A percentile compares a stretch with the other conserved stretches of the same genome.
Evolutionary conservation across 345 rosid genomes (phyloP).

Genomic region (Salix dunnii): DNA sequence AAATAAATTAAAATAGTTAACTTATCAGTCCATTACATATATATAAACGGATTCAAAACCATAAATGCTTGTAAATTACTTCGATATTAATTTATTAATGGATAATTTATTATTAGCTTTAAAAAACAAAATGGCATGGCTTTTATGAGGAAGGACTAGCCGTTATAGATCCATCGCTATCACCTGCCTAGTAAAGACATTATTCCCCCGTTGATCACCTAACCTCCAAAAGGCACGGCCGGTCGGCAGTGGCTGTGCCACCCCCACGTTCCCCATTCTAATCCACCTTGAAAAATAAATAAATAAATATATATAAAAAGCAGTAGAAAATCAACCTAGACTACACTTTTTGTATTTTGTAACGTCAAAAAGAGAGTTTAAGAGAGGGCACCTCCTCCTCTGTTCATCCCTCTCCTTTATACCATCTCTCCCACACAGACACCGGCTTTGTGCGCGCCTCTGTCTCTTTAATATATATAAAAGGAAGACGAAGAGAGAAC

Average conservation of each 20-base stretch:
- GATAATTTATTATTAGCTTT: no score
- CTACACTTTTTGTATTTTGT: background rate
- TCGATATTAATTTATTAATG: no score
- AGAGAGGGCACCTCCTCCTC: background rate
- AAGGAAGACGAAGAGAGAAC: background rate
- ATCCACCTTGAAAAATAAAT: background rate
- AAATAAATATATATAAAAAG: background rate
- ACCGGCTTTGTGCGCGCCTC: no score
- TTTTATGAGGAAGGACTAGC: background rate
- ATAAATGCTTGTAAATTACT: no score
- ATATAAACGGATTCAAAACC: no score
- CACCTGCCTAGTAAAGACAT: background rate
- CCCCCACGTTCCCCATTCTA: background rate
- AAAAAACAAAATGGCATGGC: background rate
- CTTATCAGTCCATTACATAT: no score
- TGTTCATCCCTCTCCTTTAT: background rate
- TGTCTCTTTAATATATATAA: background rate
- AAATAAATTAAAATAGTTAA: no score
- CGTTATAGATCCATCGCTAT: background rate
- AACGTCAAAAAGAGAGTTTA: background rate
- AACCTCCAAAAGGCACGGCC: no score
- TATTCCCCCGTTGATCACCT: no score
- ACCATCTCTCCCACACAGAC: no score
- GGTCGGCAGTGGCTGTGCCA: background rate
- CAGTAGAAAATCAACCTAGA: background rate